Base-by-base conservation (phyloP, 1,284 basidiomycete species). In the Cryptococcus neoformans region DNA sequence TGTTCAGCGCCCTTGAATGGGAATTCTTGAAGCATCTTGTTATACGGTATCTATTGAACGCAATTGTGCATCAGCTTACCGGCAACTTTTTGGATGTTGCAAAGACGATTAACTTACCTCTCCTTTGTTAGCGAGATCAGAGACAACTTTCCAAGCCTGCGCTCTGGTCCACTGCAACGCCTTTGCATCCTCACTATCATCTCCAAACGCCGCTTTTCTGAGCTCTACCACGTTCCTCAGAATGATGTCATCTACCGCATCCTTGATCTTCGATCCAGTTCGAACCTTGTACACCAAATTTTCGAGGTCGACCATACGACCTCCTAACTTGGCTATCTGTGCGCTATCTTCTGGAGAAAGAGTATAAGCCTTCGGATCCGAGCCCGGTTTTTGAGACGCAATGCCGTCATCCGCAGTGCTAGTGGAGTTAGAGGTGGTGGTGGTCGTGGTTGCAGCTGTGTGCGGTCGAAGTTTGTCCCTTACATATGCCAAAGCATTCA, bases 1-100 rank as follows among this genome's bases (percentile, higher is more conserved):
- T 80, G 79, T 70, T 97, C 93, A 66, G 93, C 87, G 16, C 89
- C 90, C 74, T 93, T 96, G 85, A 96, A 98, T 1, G 90, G 91
- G 71, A 88, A 89, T 53, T 90, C 87, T 56, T 89, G 77, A 54
- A 99, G 79, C 8, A 91, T 80, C 42, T 92, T 85, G 58, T 92
- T 85, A 74, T 97, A 98, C 9, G 88, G 82, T 12, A 89, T 77
- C 90, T 91, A 53, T 6, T 12, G 42, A 4, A 28, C 28, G 28
- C 3, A 28, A 28, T 4, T 4, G 28, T 28, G 28, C 28, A 28
- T 28, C 28, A 28, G 28, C 28, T 14, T 36, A 10, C 39, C 34
- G 10, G 16, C 17, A 38, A 42, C 40, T 17, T 6, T 11, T 16
- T 21, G 12, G 16, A 28, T 28, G 34, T 4, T 53, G 14, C 6